These are phyloP conservation scores for Amanita rubescens DNA, from an alignment of 768 basidiomycete genomes.

Conservation along the genomic window DNA sequence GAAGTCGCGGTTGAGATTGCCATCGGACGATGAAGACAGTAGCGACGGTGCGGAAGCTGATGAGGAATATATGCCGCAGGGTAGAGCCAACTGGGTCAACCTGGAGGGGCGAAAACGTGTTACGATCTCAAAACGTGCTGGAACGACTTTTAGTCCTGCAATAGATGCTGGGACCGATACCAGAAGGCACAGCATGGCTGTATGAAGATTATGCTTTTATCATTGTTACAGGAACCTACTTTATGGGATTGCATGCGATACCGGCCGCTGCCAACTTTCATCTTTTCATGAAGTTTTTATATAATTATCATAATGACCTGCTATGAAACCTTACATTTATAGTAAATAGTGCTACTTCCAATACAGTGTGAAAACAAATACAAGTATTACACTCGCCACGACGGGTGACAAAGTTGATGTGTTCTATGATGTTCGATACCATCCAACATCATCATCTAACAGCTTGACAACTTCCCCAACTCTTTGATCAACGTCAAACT, in stretches of 20 bases:
- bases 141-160: slow-evolving; percentile 21
- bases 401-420: neutral
- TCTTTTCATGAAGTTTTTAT: neutral
- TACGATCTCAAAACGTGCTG: slow-evolving; percentile 9
- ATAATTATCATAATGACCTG: slow-evolving; percentile 2
- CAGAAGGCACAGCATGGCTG: slow-evolving; percentile 61
- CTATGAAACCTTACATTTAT: slow-evolving; percentile 1
- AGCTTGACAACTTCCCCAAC: slow-evolving; percentile 46
- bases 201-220: slow-evolving; percentile 28
- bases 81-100: slow-evolving; percentile 39
- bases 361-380: slow-evolving; percentile 3
- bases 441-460: slow-evolving; percentile 51
- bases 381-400: neutral
- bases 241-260: neutral
- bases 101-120: slow-evolving; percentile 44
- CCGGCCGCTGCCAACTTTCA: neutral
- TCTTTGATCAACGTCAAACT: slow-evolving; percentile 49
- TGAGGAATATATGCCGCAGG: slow-evolving; percentile 44
- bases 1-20: slow-evolving; percentile 36
- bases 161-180: slow-evolving; percentile 41
- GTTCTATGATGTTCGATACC: slow-evolving; percentile 22
- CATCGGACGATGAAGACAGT: slow-evolving; percentile 41
- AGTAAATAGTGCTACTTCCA: slow-evolving; percentile 1
- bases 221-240: neutral
- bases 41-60: slow-evolving; percentile 71